Evolutionary conservation across 2,329 filamentous ascomycete species (phyloP).

Genomic region (Cercospora sojina): DNA sequence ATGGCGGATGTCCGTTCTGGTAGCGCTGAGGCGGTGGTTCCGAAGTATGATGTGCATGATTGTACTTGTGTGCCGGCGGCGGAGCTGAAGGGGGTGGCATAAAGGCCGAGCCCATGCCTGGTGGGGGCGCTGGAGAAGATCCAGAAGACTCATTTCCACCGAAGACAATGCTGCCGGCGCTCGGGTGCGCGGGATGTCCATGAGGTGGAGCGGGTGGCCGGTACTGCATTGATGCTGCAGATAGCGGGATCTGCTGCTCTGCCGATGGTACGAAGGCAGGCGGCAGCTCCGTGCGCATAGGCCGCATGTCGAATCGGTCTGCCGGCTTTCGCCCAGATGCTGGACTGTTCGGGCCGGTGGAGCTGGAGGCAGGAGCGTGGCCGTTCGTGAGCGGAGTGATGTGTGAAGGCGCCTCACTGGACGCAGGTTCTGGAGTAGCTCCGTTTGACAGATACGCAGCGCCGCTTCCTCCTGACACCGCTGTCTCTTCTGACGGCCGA

Average conservation of each 20-base stretch:
- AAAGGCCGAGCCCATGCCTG: conserved; percentile 28
- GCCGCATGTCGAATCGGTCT: conserved; percentile 32
- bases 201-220: conserved; percentile 20
- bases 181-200: conserved; percentile 29
- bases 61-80: conserved; percentile 21
- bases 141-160: conserved; percentile 41
- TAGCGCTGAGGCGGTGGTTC: conserved; percentile 23
- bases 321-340: conserved; percentile 23
- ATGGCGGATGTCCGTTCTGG: conserved; percentile 8
- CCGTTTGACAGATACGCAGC: conserved; percentile 22
- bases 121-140: conserved; percentile 40
- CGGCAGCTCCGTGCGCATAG: conserved; percentile 34
- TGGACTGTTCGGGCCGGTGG: conserved; percentile 15
- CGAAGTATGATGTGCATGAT: conserved; percentile 33
- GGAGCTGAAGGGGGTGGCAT: conserved; percentile 22
- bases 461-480: conserved; percentile 23
- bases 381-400: conserved; percentile 13
- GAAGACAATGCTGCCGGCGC: conserved; percentile 40
- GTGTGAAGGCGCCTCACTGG: background rate
- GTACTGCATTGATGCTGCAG: conserved; percentile 23
- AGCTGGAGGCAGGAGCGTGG: conserved; percentile 13
- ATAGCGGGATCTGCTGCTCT: conserved; percentile 30
- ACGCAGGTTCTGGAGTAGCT: conserved; percentile 17
- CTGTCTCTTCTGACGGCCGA: conserved; percentile 13
- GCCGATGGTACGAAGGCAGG: conserved; percentile 35